Conservation (phyloP, 176 grass and related monocot genomes). For the Bothriochloa decipiens region DNA sequence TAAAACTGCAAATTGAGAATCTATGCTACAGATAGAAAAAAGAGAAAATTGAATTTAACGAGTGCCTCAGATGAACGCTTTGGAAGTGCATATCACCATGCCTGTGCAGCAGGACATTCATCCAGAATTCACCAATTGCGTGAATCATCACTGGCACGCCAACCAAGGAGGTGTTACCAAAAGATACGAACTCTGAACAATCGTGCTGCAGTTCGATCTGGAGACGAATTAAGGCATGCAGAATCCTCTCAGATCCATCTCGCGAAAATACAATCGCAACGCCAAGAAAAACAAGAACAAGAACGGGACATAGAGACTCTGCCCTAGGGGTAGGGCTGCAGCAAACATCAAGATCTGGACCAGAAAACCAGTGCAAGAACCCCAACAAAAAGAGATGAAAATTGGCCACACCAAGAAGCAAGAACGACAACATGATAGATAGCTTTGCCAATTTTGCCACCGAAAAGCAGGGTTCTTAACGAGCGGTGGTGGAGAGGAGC, state of each 20-base stretch:
- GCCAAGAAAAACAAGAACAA: not conserved
- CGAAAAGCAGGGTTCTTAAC: not conserved
- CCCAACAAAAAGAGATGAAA: not conserved
- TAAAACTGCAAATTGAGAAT: not conserved
- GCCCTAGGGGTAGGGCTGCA: no score
- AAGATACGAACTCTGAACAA: not conserved
- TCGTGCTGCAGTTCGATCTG: not conserved
- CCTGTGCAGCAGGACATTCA: constrained; percentile 31
- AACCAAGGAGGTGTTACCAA: no score
- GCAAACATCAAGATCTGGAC: not conserved
- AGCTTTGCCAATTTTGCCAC: not conserved
- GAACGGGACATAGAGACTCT: not conserved
- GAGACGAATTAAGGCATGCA: not conserved
- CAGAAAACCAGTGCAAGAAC: not conserved
- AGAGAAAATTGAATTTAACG: no score
- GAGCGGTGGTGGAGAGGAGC: not conserved
- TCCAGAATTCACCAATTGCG: constrained; percentile 54
- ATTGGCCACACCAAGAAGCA: not conserved
- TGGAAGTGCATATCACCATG: constrained; percentile 27
- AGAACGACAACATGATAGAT: not conserved
- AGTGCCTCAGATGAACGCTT: constrained; percentile 18
- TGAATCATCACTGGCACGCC: constrained; percentile 33
- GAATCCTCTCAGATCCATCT: not conserved
- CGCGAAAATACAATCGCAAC: not conserved
- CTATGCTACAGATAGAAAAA: not conserved